phyloP scores from a whole-genome alignment of 345 rosid species.

The Linum trigynum region DNA sequence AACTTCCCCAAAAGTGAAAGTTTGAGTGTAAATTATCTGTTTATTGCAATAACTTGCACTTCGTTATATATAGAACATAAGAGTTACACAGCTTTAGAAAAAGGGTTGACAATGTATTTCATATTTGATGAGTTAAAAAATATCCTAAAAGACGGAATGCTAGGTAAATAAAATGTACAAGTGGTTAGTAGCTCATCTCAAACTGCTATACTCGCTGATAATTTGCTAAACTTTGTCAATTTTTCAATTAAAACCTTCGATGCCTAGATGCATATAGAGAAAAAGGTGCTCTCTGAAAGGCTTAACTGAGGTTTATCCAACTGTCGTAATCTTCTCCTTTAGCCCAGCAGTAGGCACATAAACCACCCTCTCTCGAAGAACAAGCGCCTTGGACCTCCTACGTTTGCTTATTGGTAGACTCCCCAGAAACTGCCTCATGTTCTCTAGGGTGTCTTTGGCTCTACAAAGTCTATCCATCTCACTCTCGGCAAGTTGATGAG shows the following conservation, averaged over 20 bases:
- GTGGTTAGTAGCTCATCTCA: too few relatives aligned
- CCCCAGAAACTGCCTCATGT: slow-evolving; percentile 38
- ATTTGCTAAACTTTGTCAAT: too few relatives aligned
- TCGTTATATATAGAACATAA: neutral
- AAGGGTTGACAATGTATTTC: neutral
- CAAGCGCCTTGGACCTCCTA: slow-evolving; percentile 27
- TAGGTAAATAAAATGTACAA: too few relatives aligned
- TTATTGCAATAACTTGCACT: neutral
- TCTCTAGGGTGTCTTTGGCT: slow-evolving; percentile 42
- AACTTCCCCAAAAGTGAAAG: too few relatives aligned
- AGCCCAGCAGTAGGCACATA: slow-evolving; percentile 69
- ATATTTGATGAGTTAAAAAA: too few relatives aligned
- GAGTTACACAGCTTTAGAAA: neutral
- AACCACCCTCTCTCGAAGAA: slow-evolving; percentile 35
- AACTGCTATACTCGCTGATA: too few relatives aligned
- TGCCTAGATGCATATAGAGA: too few relatives aligned
- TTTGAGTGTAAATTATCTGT: neutral
- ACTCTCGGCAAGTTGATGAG: slow-evolving; percentile 30
- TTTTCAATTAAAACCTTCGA: too few relatives aligned
- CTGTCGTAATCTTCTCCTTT: slow-evolving; percentile 37
- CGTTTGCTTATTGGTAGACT: slow-evolving; percentile 27
- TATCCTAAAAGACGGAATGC: too few relatives aligned
- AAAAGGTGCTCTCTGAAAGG: too few relatives aligned
- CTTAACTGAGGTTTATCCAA: neutral
- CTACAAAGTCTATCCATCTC: slow-evolving; percentile 63